These are phyloP conservation scores for Entonaema liquescens DNA, from an alignment of 495 filamentous ascomycete species.

Conservation along the genomic window DNA sequence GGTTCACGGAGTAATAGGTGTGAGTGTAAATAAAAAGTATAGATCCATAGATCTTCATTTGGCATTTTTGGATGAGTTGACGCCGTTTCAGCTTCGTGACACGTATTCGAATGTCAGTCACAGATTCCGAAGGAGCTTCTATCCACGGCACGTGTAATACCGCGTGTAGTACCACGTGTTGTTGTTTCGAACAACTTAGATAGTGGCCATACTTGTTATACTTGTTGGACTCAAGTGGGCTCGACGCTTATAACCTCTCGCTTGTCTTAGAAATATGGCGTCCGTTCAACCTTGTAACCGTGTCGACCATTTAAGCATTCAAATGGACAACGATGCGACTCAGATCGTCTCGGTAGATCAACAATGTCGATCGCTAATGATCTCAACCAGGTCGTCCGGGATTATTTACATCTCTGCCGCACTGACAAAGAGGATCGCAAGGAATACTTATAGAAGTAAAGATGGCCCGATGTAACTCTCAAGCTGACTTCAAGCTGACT, in stretches of 20 bases:
- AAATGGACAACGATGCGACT: conserved; percentile 32
- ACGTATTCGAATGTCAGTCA: background rate
- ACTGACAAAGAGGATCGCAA: conserved; percentile 26
- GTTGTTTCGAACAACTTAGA: no score
- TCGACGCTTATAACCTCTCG: no score
- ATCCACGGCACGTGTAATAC: background rate
- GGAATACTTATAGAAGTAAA: conserved; percentile 7
- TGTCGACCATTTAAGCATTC: conserved; percentile 27
- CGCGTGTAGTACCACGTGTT: background rate
- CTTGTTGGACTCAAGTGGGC: no score
- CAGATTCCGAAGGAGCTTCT: background rate
- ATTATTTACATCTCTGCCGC: conserved; percentile 15
- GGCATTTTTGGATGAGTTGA: background rate
- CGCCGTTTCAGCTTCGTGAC: background rate
- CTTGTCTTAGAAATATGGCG: conserved; percentile 12
- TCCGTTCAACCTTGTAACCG: conserved; percentile 16
- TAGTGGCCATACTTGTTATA: no score
- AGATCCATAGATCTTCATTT: background rate
- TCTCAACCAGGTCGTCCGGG: conserved; percentile 22
- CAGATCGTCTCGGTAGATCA: conserved; percentile 34
- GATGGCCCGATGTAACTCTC: background rate
- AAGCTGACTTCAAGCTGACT: conserved; percentile 1
- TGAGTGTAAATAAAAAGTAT: background rate
- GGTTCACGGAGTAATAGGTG: background rate
- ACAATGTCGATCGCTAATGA: conserved; percentile 28